These are phyloP conservation scores for Calocera viscosa DNA, from an alignment of 768 basidiomycete species.

Conservation along the genomic window DNA sequence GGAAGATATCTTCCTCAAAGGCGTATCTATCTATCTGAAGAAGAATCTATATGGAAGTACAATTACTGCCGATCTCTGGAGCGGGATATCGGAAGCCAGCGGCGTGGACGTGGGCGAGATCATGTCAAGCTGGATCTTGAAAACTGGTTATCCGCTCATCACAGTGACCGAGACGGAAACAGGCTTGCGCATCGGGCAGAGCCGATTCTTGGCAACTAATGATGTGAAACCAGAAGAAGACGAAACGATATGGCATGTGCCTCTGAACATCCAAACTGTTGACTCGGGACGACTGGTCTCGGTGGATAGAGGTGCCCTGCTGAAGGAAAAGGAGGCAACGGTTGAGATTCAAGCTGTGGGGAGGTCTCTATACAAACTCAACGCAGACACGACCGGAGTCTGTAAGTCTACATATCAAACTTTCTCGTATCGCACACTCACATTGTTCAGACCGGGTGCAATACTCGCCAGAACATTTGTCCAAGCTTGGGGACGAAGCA, in stretches of 20 bases:
- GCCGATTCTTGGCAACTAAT: constrained; percentile 83
- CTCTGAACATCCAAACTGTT: constrained; percentile 59
- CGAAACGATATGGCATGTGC: constrained; percentile 80
- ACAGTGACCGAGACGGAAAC: constrained; percentile 64
- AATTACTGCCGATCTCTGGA: constrained; percentile 76
- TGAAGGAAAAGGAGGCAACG: constrained; percentile 53
- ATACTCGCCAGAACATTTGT: constrained; percentile 69
- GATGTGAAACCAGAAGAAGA: constrained; percentile 69
- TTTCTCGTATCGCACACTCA: constrained; percentile 3
- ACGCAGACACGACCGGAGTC: constrained; percentile 77
- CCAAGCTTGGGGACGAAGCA: constrained; percentile 67
- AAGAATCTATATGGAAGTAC: constrained; percentile 75
- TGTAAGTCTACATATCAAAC: constrained; percentile 40
- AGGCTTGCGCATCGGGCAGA: constrained; percentile 57
- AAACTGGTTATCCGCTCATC: constrained; percentile 80
- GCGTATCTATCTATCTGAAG: constrained; percentile 86
- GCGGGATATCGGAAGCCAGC: constrained; percentile 65
- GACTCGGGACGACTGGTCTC: constrained; percentile 43
- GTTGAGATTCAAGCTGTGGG: constrained; percentile 56
- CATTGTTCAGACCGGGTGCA: constrained; percentile 56
- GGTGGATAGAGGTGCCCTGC: constrained; percentile 50
- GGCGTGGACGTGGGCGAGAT: constrained; percentile 60
- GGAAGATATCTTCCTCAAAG: constrained; percentile 74
- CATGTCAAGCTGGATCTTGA: constrained; percentile 87
- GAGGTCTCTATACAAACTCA: constrained; percentile 69